Conservation (phyloP, 1,284 basidiomycete species). For the Puccinia horiana region DNA sequence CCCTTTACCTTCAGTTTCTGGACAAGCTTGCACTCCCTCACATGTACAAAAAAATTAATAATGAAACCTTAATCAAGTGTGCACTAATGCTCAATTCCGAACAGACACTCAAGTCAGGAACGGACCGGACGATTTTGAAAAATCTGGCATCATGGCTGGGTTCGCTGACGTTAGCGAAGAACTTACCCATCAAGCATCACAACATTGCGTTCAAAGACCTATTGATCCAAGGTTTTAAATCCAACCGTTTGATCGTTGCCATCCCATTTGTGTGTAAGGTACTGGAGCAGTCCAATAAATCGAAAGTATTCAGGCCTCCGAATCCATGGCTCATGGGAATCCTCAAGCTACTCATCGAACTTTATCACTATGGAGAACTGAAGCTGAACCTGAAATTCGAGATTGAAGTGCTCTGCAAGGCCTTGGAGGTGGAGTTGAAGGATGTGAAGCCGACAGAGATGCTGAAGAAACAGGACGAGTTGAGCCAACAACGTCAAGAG, state of each 20-base stretch:
- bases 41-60: slow-evolving; percentile 73
- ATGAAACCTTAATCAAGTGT: slow-evolving; percentile 90
- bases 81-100: slow-evolving; percentile 85
- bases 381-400: slow-evolving; percentile 98
- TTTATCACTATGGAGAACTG: slow-evolving; percentile 94
- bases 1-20: slow-evolving; percentile 88
- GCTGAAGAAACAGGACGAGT: slow-evolving; percentile 21
- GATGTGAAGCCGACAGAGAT: slow-evolving; percentile 75
- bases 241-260: slow-evolving; percentile 83
- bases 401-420: slow-evolving; percentile 95
- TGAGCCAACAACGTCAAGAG: slow-evolving; percentile 29
- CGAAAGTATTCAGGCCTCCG: slow-evolving; percentile 87
- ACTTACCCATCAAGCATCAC: slow-evolving; percentile 88
- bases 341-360: slow-evolving; percentile 83
- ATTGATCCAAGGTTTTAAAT: slow-evolving; percentile 91
- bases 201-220: slow-evolving; percentile 96
- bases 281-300: slow-evolving; percentile 83
- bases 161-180: slow-evolving; percentile 83
- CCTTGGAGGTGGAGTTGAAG: slow-evolving; percentile 83
- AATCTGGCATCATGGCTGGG: slow-evolving; percentile 96
- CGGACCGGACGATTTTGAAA: slow-evolving; percentile 85
- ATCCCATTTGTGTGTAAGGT: slow-evolving; percentile 99
- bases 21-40: slow-evolving; percentile 72
- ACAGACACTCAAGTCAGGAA: slow-evolving; percentile 77
- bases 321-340: slow-evolving; percentile 99